Evolutionary conservation across 1,284 basidiomycete genomes (phyloP).

Genomic region (Bjerkandera adusta): DNA sequence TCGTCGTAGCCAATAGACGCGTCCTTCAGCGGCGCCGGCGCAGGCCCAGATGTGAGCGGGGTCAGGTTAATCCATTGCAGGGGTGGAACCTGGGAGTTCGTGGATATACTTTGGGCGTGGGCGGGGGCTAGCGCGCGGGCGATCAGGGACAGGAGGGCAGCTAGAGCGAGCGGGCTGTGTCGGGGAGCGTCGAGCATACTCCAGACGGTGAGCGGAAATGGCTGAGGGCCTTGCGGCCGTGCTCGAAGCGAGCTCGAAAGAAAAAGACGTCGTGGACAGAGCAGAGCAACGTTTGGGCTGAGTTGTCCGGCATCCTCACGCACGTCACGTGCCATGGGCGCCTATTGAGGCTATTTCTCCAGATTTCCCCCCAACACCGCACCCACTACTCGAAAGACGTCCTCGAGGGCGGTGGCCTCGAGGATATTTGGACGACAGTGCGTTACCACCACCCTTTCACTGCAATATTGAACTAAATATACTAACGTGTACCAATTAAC

Average conservation of each 20-base stretch:
- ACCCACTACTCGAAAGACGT: no score
- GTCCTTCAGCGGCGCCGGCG: slow-evolving; percentile 65
- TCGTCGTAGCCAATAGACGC: slow-evolving; percentile 59
- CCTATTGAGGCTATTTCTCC: no score
- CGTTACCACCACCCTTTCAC: no score
- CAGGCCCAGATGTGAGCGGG: slow-evolving; percentile 43
- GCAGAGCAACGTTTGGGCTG: no score
- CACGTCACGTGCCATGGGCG: no score
- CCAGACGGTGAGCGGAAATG: slow-evolving; percentile 4
- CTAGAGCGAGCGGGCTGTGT: neutral
- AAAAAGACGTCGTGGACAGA: no score
- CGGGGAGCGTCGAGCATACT: slow-evolving; percentile 7
- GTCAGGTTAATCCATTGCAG: slow-evolving; percentile 72
- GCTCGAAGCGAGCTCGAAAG: slow-evolving; percentile 11
- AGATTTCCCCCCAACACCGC: no score
- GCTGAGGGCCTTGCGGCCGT: slow-evolving; percentile 10
- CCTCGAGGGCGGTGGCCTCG: no score
- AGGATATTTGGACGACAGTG: no score
- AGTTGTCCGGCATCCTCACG: no score
- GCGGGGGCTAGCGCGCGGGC: slow-evolving; percentile 5
- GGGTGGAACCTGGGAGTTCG: slow-evolving; percentile 35
- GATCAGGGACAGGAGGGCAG: neutral
- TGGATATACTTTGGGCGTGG: slow-evolving; percentile 33
- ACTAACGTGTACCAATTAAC: no score
- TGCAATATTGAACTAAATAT: no score